Evolutionary conservation across 176 grass and related monocot genomes (phyloP).

Genomic region (Pontederia paniculata): DNA sequence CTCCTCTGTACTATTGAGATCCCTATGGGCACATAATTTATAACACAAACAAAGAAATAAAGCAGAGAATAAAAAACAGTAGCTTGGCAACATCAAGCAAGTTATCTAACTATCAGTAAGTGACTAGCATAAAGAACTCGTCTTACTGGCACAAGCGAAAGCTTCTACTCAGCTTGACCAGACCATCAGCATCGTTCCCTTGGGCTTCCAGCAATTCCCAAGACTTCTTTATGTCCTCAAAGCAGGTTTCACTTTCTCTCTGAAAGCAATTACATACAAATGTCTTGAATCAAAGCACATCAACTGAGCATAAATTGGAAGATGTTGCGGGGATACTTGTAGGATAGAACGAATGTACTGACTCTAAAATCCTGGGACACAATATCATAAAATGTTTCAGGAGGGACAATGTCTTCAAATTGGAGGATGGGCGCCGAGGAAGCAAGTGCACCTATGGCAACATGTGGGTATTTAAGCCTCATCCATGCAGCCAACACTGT

Average conservation of each 20-base stretch:
- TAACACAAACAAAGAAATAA: background rate
- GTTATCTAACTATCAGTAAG: background rate
- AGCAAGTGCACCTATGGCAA: conserved; percentile 62
- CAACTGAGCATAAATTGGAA: background rate
- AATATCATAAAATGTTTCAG: conserved; percentile 65
- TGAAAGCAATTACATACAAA: conserved; percentile 30
- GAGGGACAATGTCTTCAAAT: conserved; percentile 86
- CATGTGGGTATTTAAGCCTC: conserved; percentile 90
- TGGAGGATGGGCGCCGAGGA: conserved; percentile 91
- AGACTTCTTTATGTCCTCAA: conserved; percentile 68
- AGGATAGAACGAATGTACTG: background rate
- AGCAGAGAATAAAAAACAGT: background rate
- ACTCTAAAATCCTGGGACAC: conserved; percentile 95
- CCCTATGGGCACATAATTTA: conserved; percentile 28
- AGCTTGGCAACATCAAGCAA: background rate
- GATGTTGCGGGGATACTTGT: background rate
- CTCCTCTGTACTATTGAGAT: conserved; percentile 43
- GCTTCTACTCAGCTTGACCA: conserved; percentile 62
- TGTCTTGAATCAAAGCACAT: background rate
- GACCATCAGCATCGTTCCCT: conserved; percentile 41
- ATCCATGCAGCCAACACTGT: conserved; percentile 97
- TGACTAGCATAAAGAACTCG: background rate
- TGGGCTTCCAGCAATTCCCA: conserved; percentile 60
- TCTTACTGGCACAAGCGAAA: conserved; percentile 76
- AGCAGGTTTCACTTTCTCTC: conserved; percentile 83